Base-by-base conservation (phyloP, 2,329 filamentous ascomycete genomes). In the Diplodia intermedia region DNA sequence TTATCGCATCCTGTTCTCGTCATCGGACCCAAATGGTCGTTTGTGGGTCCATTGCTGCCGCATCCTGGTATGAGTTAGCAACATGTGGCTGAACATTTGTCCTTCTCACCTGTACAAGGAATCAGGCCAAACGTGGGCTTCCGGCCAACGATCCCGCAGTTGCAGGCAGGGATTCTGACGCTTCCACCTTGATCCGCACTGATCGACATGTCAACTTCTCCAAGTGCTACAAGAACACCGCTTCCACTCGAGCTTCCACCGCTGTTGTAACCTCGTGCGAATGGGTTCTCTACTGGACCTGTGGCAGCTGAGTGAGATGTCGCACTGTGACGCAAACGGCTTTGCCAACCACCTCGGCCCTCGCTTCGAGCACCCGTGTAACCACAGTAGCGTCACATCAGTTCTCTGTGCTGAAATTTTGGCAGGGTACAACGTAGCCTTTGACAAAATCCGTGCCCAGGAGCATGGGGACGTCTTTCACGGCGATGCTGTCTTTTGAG, bases 111-210 rank as follows among this genome's bases (percentile, higher is more conserved):
- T 0, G 82, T 86, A 65, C 81, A 87, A 0, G 85, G 85, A 0
- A 87, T 79, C 0, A 86, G 75, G 0, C 83, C 82, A 66, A 83
- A 80, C 0, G 84, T 86, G 0, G 85, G 84, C 70, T 86, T 87
- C 29, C 86, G 74, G 0, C 83, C 83, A 3, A 82, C 80, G 49
- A 76, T 67, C 2, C 77, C 77, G 57, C 74, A 76, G 36, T 76
- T 75, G 31, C 73, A 77, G 3, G 82, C 76, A 1, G 83, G 82
- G 0, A 84, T 79, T 0, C 83, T 76, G 20, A 85, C 81, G 26
- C 80, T 82, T 0, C 83, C 83, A 18, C 81, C 82, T 68, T 84
- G 82, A 52, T 85, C 83, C n/a, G 81, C 81, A 0, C 84, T 82
- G 31, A 85, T 79, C 0, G 82, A 80, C 18, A 83, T 74, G 68